Conservation (phyloP, 2,329 filamentous ascomycete genomes). For the Elsinoe arachidis region DNA sequence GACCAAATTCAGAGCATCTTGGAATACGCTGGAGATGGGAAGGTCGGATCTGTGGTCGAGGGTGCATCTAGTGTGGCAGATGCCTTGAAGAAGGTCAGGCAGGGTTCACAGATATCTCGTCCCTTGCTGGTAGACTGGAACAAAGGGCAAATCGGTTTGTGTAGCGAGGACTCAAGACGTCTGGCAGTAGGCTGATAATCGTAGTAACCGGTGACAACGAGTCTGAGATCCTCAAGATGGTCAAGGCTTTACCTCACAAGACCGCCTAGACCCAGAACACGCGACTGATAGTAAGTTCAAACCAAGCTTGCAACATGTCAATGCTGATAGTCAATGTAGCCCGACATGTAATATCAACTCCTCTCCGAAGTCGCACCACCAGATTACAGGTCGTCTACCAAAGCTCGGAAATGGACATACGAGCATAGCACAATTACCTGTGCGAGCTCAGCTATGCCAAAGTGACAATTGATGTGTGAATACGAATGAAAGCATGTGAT, state of each 20-base stretch:
- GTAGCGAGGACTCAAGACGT: neutral
- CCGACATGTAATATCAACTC: neutral
- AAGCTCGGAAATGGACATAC: neutral
- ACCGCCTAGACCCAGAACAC: conserved; percentile 15
- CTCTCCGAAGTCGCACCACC: neutral
- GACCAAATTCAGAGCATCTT: conserved; percentile 79
- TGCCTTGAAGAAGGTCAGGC: conserved; percentile 69
- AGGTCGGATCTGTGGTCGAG: conserved; percentile 57
- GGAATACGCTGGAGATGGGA: conserved; percentile 63
- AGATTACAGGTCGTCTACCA: neutral
- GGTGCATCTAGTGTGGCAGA: conserved; percentile 68
- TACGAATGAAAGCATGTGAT: neutral
- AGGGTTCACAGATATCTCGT: conserved; percentile 58
- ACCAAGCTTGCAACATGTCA: neutral
- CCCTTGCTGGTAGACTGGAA: conserved; percentile 92
- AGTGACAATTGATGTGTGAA: too few species aligned
- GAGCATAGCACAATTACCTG: too few species aligned
- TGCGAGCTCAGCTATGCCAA: too few species aligned
- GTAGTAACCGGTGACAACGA: conserved; percentile 64
- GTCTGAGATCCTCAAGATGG: conserved; percentile 78
- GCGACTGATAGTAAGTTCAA: neutral
- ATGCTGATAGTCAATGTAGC: neutral
- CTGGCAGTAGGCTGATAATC: conserved; percentile 8
- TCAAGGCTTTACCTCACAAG: conserved; percentile 50
- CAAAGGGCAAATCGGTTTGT: conserved; percentile 65